Evolutionary conservation across 306 rosid species (phyloP).

Genomic region (Casuarina equisetifolia): DNA sequence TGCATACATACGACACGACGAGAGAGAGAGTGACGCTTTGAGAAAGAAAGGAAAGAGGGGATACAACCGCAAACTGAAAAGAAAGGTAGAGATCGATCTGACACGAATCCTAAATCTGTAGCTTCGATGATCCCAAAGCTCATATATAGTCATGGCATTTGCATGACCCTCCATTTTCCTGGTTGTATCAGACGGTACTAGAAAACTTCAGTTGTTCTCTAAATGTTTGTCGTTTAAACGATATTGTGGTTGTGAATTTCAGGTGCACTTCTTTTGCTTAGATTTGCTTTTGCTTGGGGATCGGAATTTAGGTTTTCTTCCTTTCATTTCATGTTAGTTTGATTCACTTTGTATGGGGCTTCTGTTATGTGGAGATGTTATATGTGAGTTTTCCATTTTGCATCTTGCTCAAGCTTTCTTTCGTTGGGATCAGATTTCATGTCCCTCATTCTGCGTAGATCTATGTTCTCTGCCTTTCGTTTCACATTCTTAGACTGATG

Average conservation of each 20-base stretch:
- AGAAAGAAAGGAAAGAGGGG: constrained; percentile 26
- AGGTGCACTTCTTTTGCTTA: constrained; percentile 4
- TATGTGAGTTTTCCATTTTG: background rate
- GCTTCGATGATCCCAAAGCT: background rate
- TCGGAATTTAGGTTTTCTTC: background rate
- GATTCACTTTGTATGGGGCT: background rate
- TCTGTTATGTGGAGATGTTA: background rate
- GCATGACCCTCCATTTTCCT: background rate
- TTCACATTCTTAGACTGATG: background rate
- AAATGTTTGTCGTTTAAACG: background rate
- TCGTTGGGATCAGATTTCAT: background rate
- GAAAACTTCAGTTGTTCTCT: too few species aligned
- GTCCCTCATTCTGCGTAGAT: constrained; percentile 2
- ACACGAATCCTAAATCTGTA: background rate
- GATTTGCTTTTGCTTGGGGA: background rate
- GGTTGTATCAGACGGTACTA: background rate
- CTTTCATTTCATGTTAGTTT: too few species aligned
- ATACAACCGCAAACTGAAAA: constrained; percentile 34
- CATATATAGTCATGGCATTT: background rate
- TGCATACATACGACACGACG: background rate
- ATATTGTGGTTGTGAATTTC: background rate
- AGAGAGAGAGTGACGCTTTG: background rate
- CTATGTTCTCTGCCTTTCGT: background rate
- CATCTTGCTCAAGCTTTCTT: background rate
- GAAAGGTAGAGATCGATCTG: constrained; percentile 36